These are phyloP conservation scores for Aspergillus sp. DNA, from an alignment of 2,329 filamentous ascomycete genomes.

Conservation along the genomic window DNA sequence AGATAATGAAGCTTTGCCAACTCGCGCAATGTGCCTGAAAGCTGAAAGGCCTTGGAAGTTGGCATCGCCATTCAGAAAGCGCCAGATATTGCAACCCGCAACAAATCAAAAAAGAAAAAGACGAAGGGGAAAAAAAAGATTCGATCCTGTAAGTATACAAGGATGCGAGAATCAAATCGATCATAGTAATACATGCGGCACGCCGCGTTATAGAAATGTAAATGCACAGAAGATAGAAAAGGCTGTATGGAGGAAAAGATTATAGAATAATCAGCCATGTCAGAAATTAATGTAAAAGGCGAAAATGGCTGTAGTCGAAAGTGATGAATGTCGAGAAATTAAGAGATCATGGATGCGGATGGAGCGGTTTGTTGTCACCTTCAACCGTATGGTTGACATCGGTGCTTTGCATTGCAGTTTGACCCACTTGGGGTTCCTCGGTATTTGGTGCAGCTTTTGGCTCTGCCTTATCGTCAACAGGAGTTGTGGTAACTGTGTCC, in stretches of 20 bases:
- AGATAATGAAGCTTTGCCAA: too few relatives aligned
- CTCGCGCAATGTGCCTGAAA: too few relatives aligned
- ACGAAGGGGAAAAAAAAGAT: too few relatives aligned
- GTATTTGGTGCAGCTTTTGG: slow-evolving; percentile 1
- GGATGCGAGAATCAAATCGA: too few relatives aligned
- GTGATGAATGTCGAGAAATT: background rate
- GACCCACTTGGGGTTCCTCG: background rate
- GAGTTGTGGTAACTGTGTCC: background rate
- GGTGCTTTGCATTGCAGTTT: background rate
- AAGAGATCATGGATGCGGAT: background rate
- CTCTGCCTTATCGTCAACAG: slow-evolving; percentile 1
- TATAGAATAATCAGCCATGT: background rate
- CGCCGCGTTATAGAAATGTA: background rate
- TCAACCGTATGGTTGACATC: slow-evolving; percentile 1
- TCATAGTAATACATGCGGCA: slow-evolving; percentile 14
- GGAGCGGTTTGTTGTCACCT: background rate
- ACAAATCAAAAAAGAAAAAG: too few relatives aligned
- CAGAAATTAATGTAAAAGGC: background rate
- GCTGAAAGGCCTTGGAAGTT: too few relatives aligned
- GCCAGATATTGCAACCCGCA: too few relatives aligned
- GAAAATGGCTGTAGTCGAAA: background rate
- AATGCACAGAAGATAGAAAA: background rate
- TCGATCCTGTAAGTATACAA: too few relatives aligned
- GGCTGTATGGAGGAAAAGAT: slow-evolving; percentile 1
- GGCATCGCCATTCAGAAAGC: too few relatives aligned